Percentiles rank a stretch among this genome's conserved stretches.
These are phyloP conservation scores for Pugionium dolabratum DNA, from an alignment of 345 rosid species.

Conservation along the genomic window DNA sequence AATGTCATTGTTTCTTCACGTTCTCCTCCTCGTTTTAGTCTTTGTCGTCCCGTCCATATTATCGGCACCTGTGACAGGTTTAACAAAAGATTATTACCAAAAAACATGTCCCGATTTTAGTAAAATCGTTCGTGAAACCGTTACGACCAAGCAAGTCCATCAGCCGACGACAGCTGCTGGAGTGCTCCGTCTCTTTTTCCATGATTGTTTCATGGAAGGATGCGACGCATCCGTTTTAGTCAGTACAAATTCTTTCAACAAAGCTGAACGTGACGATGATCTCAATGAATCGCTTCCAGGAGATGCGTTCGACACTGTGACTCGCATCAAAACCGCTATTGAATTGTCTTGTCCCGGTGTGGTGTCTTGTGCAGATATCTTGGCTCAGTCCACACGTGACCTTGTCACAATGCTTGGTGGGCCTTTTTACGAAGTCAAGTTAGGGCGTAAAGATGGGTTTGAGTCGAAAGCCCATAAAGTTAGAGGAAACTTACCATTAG, in stretches of 20 bases:
- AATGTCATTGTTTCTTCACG: constrained; percentile 21
- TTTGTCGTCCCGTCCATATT: constrained; percentile 19
- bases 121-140: constrained; percentile 46
- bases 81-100: constrained; percentile 45
- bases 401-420: constrained; percentile 61
- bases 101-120: constrained; percentile 53
- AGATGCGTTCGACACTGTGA: constrained; percentile 51
- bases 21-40: constrained; percentile 21
- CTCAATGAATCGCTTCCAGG: constrained; percentile 51
- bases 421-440: constrained; percentile 44
- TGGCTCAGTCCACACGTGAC: constrained; percentile 57
- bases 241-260: constrained; percentile 48
- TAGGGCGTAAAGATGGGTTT: constrained; percentile 61
- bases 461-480: constrained; percentile 43
- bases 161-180: constrained; percentile 55
- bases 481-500: constrained; percentile 39
- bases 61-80: constrained; percentile 4
- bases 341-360: constrained; percentile 57
- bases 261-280: constrained; percentile 54
- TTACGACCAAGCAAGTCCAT: constrained; percentile 40
- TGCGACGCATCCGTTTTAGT: constrained; percentile 61
- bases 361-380: constrained; percentile 63
- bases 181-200: constrained; percentile 55
- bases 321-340: constrained; percentile 48
- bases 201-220: constrained; percentile 63